Evolutionary conservation across 2,329 filamentous ascomycete genomes (phyloP).

Genomic region (Ceratocystis ficicola): DNA sequence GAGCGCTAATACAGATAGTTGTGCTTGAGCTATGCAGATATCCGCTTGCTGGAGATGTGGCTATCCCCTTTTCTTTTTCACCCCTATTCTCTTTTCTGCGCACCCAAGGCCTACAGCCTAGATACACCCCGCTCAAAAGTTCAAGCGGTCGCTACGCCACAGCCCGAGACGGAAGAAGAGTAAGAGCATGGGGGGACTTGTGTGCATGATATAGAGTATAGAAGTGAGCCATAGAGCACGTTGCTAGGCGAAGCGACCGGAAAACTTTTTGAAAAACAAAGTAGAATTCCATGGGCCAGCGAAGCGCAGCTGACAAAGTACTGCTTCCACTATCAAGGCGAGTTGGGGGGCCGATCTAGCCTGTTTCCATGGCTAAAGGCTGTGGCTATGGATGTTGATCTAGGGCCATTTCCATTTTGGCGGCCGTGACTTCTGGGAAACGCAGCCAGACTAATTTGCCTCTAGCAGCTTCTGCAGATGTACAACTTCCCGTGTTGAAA

Average conservation of each 20-base stretch:
- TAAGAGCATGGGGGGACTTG: not conserved
- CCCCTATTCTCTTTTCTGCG: not conserved
- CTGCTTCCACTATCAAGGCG: not conserved
- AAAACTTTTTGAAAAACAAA: not conserved
- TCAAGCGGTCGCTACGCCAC: not conserved
- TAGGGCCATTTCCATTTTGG: not conserved
- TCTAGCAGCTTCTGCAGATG: not conserved
- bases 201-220: not conserved
- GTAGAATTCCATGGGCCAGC: not conserved
- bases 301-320: not conserved
- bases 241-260: not conserved
- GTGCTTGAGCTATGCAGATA: not conserved
- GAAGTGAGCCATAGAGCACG: not conserved
- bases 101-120: not conserved
- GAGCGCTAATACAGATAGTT: not conserved
- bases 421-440: not conserved
- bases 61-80: not conserved
- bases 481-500: not conserved
- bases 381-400: not conserved
- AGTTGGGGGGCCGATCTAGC: not conserved
- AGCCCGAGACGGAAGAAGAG: not conserved
- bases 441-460: not conserved
- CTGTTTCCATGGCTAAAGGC: not conserved
- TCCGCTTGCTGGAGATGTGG: not conserved
- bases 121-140: not conserved